These are phyloP conservation scores for Arbutus unedo DNA, from an alignment of 148 eudicot species.

Conservation along the genomic window DNA sequence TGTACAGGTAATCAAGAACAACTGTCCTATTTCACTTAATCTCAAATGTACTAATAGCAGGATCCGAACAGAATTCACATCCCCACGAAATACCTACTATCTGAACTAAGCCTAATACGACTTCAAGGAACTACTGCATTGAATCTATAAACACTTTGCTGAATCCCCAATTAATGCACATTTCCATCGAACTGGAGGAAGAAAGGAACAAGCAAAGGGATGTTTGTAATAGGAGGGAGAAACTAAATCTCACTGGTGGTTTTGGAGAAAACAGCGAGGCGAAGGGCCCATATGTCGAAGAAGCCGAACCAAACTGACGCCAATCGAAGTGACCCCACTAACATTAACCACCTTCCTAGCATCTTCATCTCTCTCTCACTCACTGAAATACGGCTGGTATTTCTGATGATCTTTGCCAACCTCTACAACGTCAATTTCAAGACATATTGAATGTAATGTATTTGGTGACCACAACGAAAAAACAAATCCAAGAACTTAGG, in stretches of 20 bases:
- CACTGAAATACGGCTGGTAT: no score
- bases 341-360: slow-evolving; percentile 79
- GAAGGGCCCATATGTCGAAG: slow-evolving; percentile 97
- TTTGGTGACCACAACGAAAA: no score
- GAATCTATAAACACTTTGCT: background rate
- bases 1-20: background rate
- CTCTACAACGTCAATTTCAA: no score
- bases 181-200: background rate
- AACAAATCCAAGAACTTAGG: no score
- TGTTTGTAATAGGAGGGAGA: no score
- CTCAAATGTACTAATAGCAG: no score
- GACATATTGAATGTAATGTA: no score
- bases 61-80: background rate
- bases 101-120: background rate
- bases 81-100: background rate
- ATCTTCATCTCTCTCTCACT: slow-evolving; percentile 48
- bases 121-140: background rate
- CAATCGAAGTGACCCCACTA: slow-evolving; percentile 70
- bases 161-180: background rate
- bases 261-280: slow-evolving; percentile 81
- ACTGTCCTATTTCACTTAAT: background rate
- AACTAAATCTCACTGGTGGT: slow-evolving; percentile 49
- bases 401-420: no score
- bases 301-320: slow-evolving; percentile 97
- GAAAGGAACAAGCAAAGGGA: background rate